Percentiles rank a stretch among this genome's conserved stretches.
phyloP scores from a whole-genome alignment of 257 asterid species.

The Ophiorrhiza pumila region DNA sequence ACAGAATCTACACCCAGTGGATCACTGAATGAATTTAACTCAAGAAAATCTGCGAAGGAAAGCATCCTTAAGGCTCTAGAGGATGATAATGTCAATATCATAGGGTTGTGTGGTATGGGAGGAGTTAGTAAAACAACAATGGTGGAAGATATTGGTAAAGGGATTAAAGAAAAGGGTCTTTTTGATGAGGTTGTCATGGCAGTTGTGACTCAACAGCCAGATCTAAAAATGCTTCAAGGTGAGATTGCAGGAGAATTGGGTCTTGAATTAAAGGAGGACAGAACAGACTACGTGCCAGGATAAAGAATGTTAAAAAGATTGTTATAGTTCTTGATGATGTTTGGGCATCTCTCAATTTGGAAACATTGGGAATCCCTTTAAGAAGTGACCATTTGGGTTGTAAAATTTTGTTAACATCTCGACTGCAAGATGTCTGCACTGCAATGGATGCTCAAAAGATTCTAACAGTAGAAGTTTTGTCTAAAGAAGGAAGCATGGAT shows the following conservation, averaged over 20 bases:
- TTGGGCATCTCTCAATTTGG: constrained; percentile 24
- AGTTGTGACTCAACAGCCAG: constrained; percentile 10
- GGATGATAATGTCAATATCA: neutral
- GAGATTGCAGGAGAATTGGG: constrained; percentile 25
- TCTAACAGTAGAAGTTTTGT: constrained; percentile 9
- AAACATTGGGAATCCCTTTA: constrained; percentile 22
- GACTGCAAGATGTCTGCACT: neutral
- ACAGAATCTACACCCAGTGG: neutral
- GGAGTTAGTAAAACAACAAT: constrained; percentile 26
- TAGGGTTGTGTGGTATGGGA: constrained; percentile 33
- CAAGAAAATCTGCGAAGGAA: constrained; percentile 11
- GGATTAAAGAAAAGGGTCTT: constrained; percentile 8
- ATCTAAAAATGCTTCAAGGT: constrained; percentile 8
- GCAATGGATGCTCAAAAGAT: constrained; percentile 12
- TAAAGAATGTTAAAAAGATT: constrained; percentile 10
- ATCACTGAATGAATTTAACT: constrained; percentile 15
- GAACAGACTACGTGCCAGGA: constrained; percentile 4
- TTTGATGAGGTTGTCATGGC: constrained; percentile 25
- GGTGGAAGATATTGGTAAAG: constrained; percentile 20
- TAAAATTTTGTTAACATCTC: constrained; percentile 25
- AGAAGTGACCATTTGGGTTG: constrained; percentile 11
- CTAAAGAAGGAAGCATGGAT: constrained; percentile 27
- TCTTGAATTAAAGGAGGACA: constrained; percentile 6
- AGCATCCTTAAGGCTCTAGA: constrained; percentile 10
- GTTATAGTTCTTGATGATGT: constrained; percentile 38